Percentiles rank a stretch among this genome's conserved stretches.
Conservation (phyloP, 148 eudicot genomes). For the Diospyros lotus region DNA sequence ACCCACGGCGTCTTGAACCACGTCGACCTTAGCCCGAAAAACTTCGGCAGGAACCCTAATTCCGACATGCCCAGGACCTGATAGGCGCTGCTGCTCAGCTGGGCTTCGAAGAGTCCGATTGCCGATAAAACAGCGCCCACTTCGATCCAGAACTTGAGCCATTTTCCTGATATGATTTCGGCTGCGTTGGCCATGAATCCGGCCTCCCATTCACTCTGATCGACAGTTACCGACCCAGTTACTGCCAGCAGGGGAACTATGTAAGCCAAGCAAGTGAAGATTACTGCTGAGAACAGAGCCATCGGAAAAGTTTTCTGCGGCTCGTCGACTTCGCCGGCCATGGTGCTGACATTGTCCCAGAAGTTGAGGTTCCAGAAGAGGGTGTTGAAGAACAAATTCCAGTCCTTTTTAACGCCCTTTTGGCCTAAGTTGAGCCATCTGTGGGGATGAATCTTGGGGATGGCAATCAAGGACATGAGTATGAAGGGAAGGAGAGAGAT, state of each 20-base stretch:
- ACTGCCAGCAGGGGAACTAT: constrained; percentile 40
- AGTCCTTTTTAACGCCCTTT: constrained; percentile 28
- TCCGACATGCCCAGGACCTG: constrained; percentile 38
- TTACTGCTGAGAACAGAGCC: constrained; percentile 23
- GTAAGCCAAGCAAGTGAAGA: constrained; percentile 33
- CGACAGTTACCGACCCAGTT: constrained; percentile 23
- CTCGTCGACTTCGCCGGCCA: constrained; percentile 41
- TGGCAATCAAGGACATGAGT: constrained; percentile 30
- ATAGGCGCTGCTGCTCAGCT: constrained; percentile 33
- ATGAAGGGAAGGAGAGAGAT: constrained; percentile 29
- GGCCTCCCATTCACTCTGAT: constrained; percentile 27
- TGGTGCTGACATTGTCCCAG: constrained; percentile 39
- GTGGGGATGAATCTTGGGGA: constrained; percentile 27
- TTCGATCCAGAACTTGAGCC: constrained; percentile 40
- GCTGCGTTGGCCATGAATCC: constrained; percentile 37
- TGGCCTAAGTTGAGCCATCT: constrained; percentile 30
- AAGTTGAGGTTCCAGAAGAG: constrained; percentile 41
- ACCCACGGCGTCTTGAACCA: constrained; percentile 42
- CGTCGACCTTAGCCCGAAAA: constrained; percentile 23
- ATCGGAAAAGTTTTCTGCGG: constrained; percentile 28
- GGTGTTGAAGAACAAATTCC: constrained; percentile 34
- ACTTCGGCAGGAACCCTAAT: constrained; percentile 24
- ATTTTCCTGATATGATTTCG: constrained; percentile 24
- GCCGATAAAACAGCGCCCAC: constrained; percentile 34
- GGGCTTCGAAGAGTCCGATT: constrained; percentile 35